Evolutionary conservation across 1,284 basidiomycete species (phyloP).

Genomic region (Wallemia hederae): DNA sequence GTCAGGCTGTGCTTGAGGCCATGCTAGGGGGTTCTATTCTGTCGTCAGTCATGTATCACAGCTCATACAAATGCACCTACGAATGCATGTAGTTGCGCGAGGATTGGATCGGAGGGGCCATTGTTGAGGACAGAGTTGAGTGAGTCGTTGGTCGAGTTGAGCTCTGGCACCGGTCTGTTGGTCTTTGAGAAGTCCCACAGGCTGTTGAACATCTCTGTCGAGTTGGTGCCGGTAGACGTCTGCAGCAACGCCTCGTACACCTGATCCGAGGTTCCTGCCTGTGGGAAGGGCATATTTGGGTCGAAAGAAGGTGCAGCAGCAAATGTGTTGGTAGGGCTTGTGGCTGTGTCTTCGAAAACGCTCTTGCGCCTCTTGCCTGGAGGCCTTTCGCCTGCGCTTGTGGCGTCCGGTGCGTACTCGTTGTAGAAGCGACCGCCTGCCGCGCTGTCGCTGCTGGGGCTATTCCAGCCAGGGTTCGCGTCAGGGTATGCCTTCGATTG

Average conservation of each 20-base stretch:
- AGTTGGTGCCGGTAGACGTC: neutral
- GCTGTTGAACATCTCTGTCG: neutral
- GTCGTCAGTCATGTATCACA: too few species aligned
- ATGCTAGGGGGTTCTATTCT: too few species aligned
- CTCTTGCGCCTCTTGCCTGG: neutral
- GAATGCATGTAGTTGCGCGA: neutral
- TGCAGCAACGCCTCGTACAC: neutral
- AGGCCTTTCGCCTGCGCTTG: neutral
- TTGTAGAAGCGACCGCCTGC: neutral
- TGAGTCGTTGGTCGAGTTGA: neutral
- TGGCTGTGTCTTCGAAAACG: neutral
- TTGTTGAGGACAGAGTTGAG: neutral
- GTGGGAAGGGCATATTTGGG: neutral
- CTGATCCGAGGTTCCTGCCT: neutral
- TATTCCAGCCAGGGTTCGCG: neutral
- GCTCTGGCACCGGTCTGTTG: neutral
- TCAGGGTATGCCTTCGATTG: neutral
- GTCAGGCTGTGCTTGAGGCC: too few species aligned
- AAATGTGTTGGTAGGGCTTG: neutral
- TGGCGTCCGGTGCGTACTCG: neutral
- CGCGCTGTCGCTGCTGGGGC: neutral
- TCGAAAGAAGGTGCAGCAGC: neutral
- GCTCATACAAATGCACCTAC: too few species aligned
- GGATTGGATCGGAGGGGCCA: neutral
- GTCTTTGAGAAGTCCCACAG: neutral